A percentile compares a stretch with the other conserved stretches of the same genome.
phyloP scores from a whole-genome alignment of 139 green algal species.

The Micromonas commoda region DNA sequence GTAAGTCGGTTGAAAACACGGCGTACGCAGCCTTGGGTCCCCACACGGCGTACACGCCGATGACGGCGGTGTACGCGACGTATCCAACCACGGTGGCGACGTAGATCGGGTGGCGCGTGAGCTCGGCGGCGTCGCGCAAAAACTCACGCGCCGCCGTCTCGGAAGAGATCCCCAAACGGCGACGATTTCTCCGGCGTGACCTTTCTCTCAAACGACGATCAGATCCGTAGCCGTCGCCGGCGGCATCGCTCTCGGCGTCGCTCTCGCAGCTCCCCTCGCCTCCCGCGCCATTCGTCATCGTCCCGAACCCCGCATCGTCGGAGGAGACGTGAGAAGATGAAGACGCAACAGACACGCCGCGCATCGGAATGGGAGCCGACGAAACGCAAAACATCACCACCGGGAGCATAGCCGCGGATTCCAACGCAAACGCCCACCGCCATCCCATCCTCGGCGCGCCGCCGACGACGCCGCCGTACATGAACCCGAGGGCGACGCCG shows the following conservation, averaged over 20 bases:
- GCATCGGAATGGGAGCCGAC: slow-evolving; percentile 22
- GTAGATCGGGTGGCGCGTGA: slow-evolving; percentile 52
- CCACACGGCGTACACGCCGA: slow-evolving; percentile 64
- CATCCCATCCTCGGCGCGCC: slow-evolving; percentile 55
- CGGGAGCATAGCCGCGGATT: slow-evolving; percentile 68
- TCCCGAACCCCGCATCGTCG: too few relatives aligned
- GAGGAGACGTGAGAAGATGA: not conserved
- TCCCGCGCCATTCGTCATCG: slow-evolving; percentile 1
- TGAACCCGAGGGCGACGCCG: slow-evolving; percentile 72
- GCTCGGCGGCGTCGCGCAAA: slow-evolving; percentile 31
- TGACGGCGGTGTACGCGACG: slow-evolving; percentile 63
- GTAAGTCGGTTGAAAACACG: slow-evolving; percentile 45
- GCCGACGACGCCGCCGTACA: slow-evolving; percentile 57
- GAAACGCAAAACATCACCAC: slow-evolving; percentile 51
- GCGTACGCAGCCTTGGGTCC: slow-evolving; percentile 58
- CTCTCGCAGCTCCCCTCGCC: not conserved
- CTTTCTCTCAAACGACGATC: too few relatives aligned
- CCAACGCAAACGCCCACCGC: slow-evolving; percentile 73
- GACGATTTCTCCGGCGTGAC: too few relatives aligned
- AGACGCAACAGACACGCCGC: not conserved
- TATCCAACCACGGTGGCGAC: slow-evolving; percentile 33
- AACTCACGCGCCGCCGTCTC: slow-evolving; percentile 25
- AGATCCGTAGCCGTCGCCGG: too few relatives aligned
- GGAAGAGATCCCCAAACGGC: too few relatives aligned
- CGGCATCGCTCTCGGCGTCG: not conserved